Evolutionary conservation across 805 yeast genomes (phyloP).

Genomic region (Cephaloascus albidus): DNA sequence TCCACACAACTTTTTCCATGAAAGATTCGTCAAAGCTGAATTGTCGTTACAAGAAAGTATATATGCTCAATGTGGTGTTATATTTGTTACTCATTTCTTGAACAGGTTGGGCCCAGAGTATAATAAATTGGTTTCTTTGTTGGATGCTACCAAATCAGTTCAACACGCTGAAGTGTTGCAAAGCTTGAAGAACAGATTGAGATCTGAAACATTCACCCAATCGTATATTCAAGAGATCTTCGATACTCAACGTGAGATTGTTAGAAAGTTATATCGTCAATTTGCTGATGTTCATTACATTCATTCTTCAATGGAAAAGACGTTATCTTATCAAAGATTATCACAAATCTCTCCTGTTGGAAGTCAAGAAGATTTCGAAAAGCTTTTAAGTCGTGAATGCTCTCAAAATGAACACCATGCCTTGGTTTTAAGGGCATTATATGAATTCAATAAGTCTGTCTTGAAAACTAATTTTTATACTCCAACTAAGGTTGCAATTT

Average conservation of each 20-base stretch:
- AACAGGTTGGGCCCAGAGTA: slow-evolving; percentile 92
- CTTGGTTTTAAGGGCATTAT: slow-evolving; percentile 72
- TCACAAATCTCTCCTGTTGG: slow-evolving; percentile 69
- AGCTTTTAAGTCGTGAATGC: slow-evolving; percentile 55
- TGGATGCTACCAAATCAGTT: slow-evolving; percentile 52
- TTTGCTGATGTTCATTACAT: slow-evolving; percentile 89
- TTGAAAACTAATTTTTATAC: slow-evolving; percentile 91
- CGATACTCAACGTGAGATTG: slow-evolving; percentile 56
- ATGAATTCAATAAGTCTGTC: slow-evolving; percentile 75
- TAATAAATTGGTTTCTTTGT: slow-evolving; percentile 52
- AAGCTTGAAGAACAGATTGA: slow-evolving; percentile 77
- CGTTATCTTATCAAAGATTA: slow-evolving; percentile 81
- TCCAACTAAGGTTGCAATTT: slow-evolving; percentile 89
- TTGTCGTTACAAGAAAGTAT: slow-evolving; percentile 90
- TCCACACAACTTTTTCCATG: slow-evolving; percentile 77
- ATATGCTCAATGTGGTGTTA: slow-evolving; percentile 89
- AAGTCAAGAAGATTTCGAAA: slow-evolving; percentile 65
- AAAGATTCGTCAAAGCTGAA: slow-evolving; percentile 61
- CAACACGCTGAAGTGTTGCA: slow-evolving; percentile 69
- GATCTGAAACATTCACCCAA: slow-evolving; percentile 89
- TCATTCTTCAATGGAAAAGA: slow-evolving; percentile 58
- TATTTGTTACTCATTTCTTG: slow-evolving; percentile 88
- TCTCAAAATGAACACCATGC: slow-evolving; percentile 76
- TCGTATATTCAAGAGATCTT: slow-evolving; percentile 73
- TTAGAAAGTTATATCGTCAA: slow-evolving; percentile 78